Evolutionary conservation across 2,329 filamentous ascomycete species (phyloP).

Genomic region (Clarireedia monteithiana): DNA sequence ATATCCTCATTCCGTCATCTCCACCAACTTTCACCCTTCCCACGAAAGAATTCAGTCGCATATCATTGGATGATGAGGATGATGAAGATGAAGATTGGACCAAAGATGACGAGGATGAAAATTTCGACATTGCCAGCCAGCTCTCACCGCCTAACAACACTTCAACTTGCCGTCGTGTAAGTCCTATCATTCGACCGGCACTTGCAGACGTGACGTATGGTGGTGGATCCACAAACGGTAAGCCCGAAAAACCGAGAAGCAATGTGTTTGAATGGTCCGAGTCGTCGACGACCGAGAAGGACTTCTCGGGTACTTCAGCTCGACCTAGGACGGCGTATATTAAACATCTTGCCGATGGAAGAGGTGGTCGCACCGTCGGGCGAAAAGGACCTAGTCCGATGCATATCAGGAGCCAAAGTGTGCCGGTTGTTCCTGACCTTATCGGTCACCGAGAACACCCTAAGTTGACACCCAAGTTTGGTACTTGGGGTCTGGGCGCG

Average conservation of each 20-base stretch:
- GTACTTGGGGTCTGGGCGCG: conserved; percentile 73
- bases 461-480: conserved; percentile 61
- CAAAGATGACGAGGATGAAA: conserved; percentile 45
- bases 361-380: conserved; percentile 60
- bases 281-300: conserved; percentile 53
- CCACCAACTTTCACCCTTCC: conserved; percentile 27
- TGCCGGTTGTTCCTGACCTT: conserved; percentile 62
- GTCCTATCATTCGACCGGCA: conserved; percentile 46
- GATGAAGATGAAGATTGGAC: conserved; percentile 51
- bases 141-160: conserved; percentile 48
- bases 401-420: conserved; percentile 74
- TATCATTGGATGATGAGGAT: conserved; percentile 53
- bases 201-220: conserved; percentile 46
- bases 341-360: conserved; percentile 60
- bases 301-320: conserved; percentile 48
- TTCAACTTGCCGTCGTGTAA: conserved; percentile 45
- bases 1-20: conserved; percentile 21
- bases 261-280: conserved; percentile 77
- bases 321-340: conserved; percentile 69
- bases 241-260: conserved; percentile 49
- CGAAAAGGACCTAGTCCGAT: conserved; percentile 58
- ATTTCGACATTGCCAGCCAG: conserved; percentile 48
- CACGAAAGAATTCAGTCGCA: conserved; percentile 37
- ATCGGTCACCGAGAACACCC: conserved; percentile 41
- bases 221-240: conserved; percentile 33